Conservation (phyloP, 2,329 filamentous ascomycete genomes). For the Pseudogymnoascus sp. region DNA sequence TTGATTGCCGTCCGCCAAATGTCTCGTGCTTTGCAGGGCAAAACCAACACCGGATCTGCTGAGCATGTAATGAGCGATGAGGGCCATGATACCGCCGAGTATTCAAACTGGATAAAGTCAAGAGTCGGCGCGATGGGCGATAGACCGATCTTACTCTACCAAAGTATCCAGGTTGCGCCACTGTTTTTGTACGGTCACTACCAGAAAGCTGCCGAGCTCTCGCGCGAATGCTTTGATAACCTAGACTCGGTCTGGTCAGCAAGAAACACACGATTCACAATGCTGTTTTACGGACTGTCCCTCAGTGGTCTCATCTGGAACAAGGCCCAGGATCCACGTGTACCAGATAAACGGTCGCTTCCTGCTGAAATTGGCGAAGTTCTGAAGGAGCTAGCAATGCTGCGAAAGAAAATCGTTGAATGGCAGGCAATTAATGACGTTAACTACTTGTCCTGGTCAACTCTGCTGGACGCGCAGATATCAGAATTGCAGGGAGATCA, state of each 20-base stretch:
- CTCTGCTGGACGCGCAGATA: constrained; percentile 60
- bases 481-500: constrained; percentile 53
- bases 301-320: constrained; percentile 42
- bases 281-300: constrained; percentile 55
- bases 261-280: constrained; percentile 48
- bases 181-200: constrained; percentile 59
- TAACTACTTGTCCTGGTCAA: constrained; percentile 66
- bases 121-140: constrained; percentile 46
- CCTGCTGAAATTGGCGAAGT: constrained; percentile 39
- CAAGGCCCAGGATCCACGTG: constrained; percentile 22
- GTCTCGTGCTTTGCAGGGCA: constrained; percentile 65
- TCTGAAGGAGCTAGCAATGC: constrained; percentile 44
- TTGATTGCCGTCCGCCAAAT: constrained; percentile 60
- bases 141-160: constrained; percentile 60
- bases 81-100: constrained; percentile 51
- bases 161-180: constrained; percentile 56
- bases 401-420: constrained; percentile 54
- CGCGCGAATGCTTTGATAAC: constrained; percentile 41
- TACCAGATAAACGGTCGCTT: constrained; percentile 22
- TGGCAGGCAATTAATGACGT: constrained; percentile 58
- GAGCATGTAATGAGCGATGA: constrained; percentile 58
- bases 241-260: constrained; percentile 50
- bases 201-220: constrained; percentile 49
- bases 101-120: constrained; percentile 51
- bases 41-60: constrained; percentile 46